Evolutionary conservation across 345 rosid genomes (phyloP).

Genomic region (Physaria fendleri): DNA sequence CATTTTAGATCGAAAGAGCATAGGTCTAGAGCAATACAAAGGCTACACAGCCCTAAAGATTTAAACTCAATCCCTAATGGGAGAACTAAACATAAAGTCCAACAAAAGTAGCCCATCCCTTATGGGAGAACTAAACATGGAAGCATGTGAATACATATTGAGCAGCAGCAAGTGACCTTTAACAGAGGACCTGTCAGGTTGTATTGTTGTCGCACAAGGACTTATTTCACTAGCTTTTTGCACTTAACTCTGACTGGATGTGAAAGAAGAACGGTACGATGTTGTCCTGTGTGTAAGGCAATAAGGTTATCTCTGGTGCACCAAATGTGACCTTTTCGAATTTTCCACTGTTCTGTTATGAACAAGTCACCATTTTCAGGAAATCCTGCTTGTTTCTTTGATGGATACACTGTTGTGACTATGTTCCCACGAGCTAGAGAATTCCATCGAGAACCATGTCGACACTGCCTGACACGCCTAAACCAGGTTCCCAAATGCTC

Average conservation of each 20-base stretch:
- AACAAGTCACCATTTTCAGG: not conserved
- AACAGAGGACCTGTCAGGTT: not conserved
- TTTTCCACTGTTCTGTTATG: not conserved
- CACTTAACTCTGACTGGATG: not conserved
- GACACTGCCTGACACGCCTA: not conserved
- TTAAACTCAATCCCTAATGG: too few relatives aligned
- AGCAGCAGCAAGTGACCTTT: not conserved
- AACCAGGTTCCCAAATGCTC: not conserved
- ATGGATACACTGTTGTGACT: too few relatives aligned
- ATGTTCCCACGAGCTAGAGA: not conserved
- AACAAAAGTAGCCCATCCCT: too few relatives aligned
- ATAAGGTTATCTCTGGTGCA: not conserved
- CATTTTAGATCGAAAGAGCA: too few relatives aligned
- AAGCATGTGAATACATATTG: not conserved
- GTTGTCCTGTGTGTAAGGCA: not conserved
- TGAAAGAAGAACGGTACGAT: not conserved
- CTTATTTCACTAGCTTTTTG: not conserved
- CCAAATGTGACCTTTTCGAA: not conserved
- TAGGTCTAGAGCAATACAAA: too few relatives aligned
- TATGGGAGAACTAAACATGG: not conserved
- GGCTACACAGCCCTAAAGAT: too few relatives aligned
- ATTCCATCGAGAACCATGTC: not conserved
- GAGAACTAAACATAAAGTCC: too few relatives aligned
- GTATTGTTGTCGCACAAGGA: not conserved
- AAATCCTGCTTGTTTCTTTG: not conserved